Evolutionary conservation across 345 rosid species (phyloP), one percentile per base, ranked within the genome.

Genomic region (Sonneratia caseolaris): DNA sequence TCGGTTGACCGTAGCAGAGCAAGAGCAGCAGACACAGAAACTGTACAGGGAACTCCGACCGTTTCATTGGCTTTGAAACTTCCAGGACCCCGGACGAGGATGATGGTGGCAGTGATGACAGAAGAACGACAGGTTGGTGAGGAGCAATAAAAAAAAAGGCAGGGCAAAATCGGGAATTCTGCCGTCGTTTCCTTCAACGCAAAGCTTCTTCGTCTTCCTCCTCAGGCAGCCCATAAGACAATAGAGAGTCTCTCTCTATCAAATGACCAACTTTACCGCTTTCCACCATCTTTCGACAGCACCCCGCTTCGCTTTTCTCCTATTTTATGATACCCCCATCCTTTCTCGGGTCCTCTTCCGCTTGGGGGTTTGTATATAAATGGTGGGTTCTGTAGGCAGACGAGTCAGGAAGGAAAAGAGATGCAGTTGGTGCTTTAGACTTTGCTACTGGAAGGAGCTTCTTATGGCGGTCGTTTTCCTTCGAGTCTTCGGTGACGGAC

Each of bases 41-140:
- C 51, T 47, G 51, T 2, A 47, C 51, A 47, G 51, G 51, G 2
- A 47, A 48, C 64, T 11, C 69, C 38, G 68, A 21, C 65, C 81
- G 81, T 77, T 75, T 79, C 93, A 86, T 87, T 74, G 79, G 68
- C 22, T 75, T 55, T 43, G 57, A n/a, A 69, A 68, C 71, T 74
- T 9, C 71, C 67, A n/a, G 27, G 38, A 0, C 55, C 45, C 57
- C 49, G 42, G 37, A 61, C 15, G 7, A 7, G 5, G 37, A 15
- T 10, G 36, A 9, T 24, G 36, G 36, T 27, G 37, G 65, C 37
- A 27, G 62, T 36, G 21, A 22, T 22, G 35, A 36, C 3, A 13
- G 66, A 35, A 37, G 66, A 62, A 27, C 66, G 3, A 78, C 32
- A 40, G 70, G 53, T 43, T 21, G 57, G 62, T 7, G 15, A 45